Evolutionary conservation across 495 filamentous ascomycete species (phyloP).

Genomic region (Pyrenula aspistea): DNA sequence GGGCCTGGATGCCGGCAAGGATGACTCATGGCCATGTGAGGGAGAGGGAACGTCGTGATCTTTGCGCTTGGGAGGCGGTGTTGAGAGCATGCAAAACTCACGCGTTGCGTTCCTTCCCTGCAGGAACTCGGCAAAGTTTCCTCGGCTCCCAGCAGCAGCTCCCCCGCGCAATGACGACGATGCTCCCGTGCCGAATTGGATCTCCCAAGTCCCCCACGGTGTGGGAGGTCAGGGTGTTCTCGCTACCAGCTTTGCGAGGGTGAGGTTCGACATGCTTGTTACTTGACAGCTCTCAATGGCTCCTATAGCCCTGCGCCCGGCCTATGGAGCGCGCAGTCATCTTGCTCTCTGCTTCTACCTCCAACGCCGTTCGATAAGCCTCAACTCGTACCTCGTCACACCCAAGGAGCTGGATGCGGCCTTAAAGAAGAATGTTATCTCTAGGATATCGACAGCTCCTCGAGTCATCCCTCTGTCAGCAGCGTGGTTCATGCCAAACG

Average conservation of each 20-base stretch:
- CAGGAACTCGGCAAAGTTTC: no score
- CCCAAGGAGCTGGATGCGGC: constrained; percentile 71
- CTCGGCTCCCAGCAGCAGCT: not conserved
- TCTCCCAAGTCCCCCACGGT: no score
- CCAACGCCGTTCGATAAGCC: constrained; percentile 30
- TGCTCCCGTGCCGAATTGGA: no score
- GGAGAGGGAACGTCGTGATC: no score
- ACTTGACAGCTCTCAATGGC: constrained; percentile 18
- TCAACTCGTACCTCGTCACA: constrained; percentile 75
- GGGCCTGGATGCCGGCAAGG: no score
- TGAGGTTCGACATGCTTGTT: not conserved
- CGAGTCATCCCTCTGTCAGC: constrained; percentile 81
- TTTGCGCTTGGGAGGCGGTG: no score
- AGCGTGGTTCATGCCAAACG: constrained; percentile 93
- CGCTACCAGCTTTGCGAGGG: not conserved
- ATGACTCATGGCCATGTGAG: no score
- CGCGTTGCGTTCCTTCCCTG: no score
- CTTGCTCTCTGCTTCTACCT: constrained; percentile 17
- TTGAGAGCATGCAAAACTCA: no score
- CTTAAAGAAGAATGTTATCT: constrained; percentile 61
- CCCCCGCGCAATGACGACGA: not conserved
- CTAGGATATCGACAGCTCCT: constrained; percentile 62
- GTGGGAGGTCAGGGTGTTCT: not conserved
- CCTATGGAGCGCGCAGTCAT: constrained; percentile 16
- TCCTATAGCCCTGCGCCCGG: constrained; percentile 22